These are phyloP conservation scores for Clonostachys rosea DNA, from an alignment of 2,329 filamentous ascomycete species.

Conservation along the genomic window DNA sequence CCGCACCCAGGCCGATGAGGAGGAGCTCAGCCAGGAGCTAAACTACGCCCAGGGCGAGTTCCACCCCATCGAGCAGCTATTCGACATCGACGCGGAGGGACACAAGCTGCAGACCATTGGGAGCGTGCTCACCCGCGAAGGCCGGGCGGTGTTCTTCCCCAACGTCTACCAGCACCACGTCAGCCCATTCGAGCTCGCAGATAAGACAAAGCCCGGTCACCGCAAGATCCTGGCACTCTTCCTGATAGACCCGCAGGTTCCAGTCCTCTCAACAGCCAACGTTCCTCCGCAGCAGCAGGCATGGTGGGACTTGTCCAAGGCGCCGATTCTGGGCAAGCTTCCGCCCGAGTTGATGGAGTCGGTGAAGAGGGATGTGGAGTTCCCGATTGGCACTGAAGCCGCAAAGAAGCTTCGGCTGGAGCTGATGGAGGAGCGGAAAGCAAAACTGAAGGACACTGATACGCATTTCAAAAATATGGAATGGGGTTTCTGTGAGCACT, in stretches of 20 bases:
- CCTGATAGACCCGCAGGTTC: slow-evolving; percentile 51
- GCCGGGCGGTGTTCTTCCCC: slow-evolving; percentile 50
- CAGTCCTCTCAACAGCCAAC: slow-evolving; percentile 35
- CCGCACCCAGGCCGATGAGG: slow-evolving; percentile 28
- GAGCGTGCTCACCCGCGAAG: slow-evolving; percentile 35
- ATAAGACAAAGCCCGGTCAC: slow-evolving; percentile 48
- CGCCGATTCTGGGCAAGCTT: slow-evolving; percentile 1
- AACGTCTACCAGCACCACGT: slow-evolving; percentile 49
- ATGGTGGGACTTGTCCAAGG: slow-evolving; percentile 21
- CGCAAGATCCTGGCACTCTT: slow-evolving; percentile 56
- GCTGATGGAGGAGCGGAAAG: slow-evolving; percentile 17
- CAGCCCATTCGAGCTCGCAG: slow-evolving; percentile 42
- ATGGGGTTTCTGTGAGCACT: too few relatives aligned
- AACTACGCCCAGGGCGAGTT: slow-evolving; percentile 23
- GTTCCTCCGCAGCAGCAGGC: slow-evolving; percentile 36
- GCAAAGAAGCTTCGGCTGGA: slow-evolving; percentile 13
- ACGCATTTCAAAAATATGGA: too few relatives aligned
- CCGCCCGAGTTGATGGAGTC: slow-evolving; percentile 12
- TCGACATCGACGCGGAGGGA: slow-evolving; percentile 17
- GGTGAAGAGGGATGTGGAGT: slow-evolving; percentile 11
- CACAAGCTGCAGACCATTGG: slow-evolving; percentile 32
- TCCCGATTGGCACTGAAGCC: slow-evolving; percentile 10
- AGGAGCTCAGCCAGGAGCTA: slow-evolving; percentile 5
- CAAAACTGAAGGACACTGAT: not conserved
- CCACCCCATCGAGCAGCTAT: slow-evolving; percentile 22